Evolutionary conservation across 2,329 filamentous ascomycete species (phyloP), one percentile per base, ranked within the genome.

Genomic region (Phaeophleospora eucalypticola): DNA sequence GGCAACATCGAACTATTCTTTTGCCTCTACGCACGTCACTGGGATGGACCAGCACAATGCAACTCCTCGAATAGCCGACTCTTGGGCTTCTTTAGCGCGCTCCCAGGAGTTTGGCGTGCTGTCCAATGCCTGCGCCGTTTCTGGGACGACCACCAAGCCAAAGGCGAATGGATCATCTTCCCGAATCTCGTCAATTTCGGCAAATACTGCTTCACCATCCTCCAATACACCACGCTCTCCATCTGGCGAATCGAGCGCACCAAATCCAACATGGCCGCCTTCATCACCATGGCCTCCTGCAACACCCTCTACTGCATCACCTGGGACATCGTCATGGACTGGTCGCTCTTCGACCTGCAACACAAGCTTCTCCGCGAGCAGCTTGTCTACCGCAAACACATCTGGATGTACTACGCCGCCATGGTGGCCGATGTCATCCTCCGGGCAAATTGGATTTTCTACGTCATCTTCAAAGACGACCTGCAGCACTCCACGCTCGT

Each of bases 261-360:
- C 0, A 69, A 70, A 1, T 73, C 79, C 14, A 75, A 88, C 34
- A 72, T 75, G 49, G 86, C 82, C 0, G 65, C 89, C 1, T 97
- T 95, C 65, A 84, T 95, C 51, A 77, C 81, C 0, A 89, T 90
- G 58, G 88, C 89, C 0, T 75, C 77, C n/a, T 68, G 95, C 55
- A 98, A 96, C 65, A 79, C 83, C 36, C 68, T 94, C 20, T 97
- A 96, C 67, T 84, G 80, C 58, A 89, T 82, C 8, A 78, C 95
- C 35, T 98, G 93, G 93, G 93, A 98, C 64, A 71, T 98, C 1
- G 82, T 89, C 54, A 96, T 97, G 87, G 93, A 98, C 67, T 97
- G 93, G 78, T 56, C 57, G 48, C 76, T 96, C n/a, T 78, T 91
- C 2, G 89, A 96, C 58, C 80, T 87, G 0, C 58, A 59, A 37